Evolutionary conservation across 352 stramenopile species (phyloP), one percentile per base, ranked within the genome.

Genomic region (Chrysophaeum taylorii): DNA sequence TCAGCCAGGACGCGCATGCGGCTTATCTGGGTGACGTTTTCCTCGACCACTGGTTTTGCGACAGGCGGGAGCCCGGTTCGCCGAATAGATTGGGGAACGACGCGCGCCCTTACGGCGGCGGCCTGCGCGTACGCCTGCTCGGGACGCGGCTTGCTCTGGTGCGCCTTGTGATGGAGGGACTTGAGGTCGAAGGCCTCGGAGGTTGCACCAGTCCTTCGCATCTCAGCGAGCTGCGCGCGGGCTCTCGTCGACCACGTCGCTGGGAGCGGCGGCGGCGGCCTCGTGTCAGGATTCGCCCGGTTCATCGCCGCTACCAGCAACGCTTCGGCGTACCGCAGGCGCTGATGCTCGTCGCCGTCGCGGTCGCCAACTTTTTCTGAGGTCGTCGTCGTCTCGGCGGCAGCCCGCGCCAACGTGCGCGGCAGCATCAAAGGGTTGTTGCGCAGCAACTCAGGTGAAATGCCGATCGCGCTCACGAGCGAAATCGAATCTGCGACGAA

Each of bases 391-490:
- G n/a, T n/a, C 48, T 60, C 48, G 18, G 48, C 48, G 18, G 48
- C 48, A n/a, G n/a, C n/a, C n/a, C n/a, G n/a, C 18, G 7, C 18
- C 5, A 60, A 25, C 48, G 48, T n/a, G 18, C 48, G 48, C 48
- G 48, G 48, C 48, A 60, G 48, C 48, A 60, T 60, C 18, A 60
- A 25, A 18, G 48, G 48, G 48, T 60, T 60, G 48, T 60, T 60
- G 18, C 48, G 48, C 48, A 60, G 48, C 5, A 60, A 25, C 25
- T 31, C 25, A 9, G 18, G 48, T 9, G 48, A 25, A 18, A 25
- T 60, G 48, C 48, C 48, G 48, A 60, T 60, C 18, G 48, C 48
- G 18, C 18, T 25, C 18, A 60, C 48, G 18, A 60, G 25, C 48
- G 5, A 15, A 18, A 9, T 5, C 7, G 48, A 60, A 18, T 5